These are phyloP conservation scores for Schwanniomyces polymorphus DNA, from an alignment of 805 yeast species.

Conservation along the genomic window DNA sequence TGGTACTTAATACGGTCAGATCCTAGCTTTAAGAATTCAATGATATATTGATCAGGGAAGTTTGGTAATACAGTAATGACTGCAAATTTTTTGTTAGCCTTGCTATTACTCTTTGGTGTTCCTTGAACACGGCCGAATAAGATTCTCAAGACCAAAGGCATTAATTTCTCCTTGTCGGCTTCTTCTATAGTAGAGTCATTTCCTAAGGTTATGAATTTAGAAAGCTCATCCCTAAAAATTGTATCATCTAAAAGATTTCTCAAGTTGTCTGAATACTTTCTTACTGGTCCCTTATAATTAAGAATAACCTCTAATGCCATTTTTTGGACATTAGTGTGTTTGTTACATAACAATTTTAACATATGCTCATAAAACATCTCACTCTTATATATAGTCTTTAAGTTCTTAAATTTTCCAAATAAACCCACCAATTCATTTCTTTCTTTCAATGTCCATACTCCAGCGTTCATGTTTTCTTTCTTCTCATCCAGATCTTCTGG, in stretches of 20 bases:
- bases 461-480: constrained; percentile 14
- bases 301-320: constrained; percentile 69
- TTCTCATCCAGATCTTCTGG: constrained; percentile 19
- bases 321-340: constrained; percentile 63
- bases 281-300: constrained; percentile 59
- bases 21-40: constrained; percentile 62
- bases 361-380: constrained; percentile 55
- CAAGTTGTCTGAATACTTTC: constrained; percentile 72
- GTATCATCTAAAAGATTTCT: constrained; percentile 78
- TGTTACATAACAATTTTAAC: constrained; percentile 59
- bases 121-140: constrained; percentile 84
- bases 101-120: constrained; percentile 65
- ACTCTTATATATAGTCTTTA: constrained; percentile 53
- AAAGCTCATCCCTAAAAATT: constrained; percentile 80
- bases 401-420: constrained; percentile 63
- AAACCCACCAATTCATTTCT: constrained; percentile 58
- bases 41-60: constrained; percentile 51
- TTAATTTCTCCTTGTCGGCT: constrained; percentile 56
- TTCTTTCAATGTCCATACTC: constrained; percentile 50
- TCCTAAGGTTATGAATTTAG: constrained; percentile 53
- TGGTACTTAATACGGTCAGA: constrained; percentile 50
- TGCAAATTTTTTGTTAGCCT: constrained; percentile 70
- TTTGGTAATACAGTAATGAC: constrained; percentile 64
- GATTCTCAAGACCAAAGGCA: constrained; percentile 75
- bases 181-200: constrained; percentile 58